Evolutionary conservation across 2,329 filamentous ascomycete genomes (phyloP).

Genomic region (Sporothrix schenckii): DNA sequence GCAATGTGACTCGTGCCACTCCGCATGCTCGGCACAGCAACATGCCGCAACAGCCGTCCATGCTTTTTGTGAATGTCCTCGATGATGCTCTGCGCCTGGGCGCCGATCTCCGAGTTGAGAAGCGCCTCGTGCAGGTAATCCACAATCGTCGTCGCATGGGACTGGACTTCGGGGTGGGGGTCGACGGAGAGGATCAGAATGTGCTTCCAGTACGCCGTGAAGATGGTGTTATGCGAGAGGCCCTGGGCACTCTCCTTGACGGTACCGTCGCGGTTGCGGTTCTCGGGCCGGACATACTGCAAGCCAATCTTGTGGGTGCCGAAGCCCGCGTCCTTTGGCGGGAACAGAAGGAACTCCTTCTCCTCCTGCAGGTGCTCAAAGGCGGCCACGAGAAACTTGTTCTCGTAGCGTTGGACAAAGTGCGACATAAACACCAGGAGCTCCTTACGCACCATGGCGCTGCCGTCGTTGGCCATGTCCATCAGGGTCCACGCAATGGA

Average conservation of each 20-base stretch:
- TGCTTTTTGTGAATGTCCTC: constrained; percentile 67
- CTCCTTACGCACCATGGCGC: constrained; percentile 90
- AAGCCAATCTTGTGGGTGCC: constrained; percentile 63
- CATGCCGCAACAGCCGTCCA: constrained; percentile 51
- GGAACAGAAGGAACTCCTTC: constrained; percentile 65
- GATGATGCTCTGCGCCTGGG: constrained; percentile 70
- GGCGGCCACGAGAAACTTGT: constrained; percentile 86
- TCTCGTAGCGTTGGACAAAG: constrained; percentile 87
- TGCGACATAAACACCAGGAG: constrained; percentile 90
- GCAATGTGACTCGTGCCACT: constrained; percentile 46
- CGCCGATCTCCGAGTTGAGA: constrained; percentile 73
- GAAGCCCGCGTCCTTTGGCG: constrained; percentile 49
- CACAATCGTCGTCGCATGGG: constrained; percentile 80
- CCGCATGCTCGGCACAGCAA: constrained; percentile 48
- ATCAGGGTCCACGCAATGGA: constrained; percentile 85
- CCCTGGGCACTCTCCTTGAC: constrained; percentile 61
- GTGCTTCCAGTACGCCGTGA: constrained; percentile 93
- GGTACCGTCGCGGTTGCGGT: constrained; percentile 60
- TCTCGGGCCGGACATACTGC: constrained; percentile 61
- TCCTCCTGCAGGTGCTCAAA: constrained; percentile 91
- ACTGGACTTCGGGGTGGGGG: constrained; percentile 89
- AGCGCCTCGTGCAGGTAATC: constrained; percentile 82
- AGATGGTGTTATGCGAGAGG: constrained; percentile 83
- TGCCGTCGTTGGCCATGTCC: constrained; percentile 91
- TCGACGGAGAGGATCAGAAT: constrained; percentile 88